These are phyloP conservation scores for Candida railenensis DNA, from an alignment of 805 yeast species.

Conservation along the genomic window DNA sequence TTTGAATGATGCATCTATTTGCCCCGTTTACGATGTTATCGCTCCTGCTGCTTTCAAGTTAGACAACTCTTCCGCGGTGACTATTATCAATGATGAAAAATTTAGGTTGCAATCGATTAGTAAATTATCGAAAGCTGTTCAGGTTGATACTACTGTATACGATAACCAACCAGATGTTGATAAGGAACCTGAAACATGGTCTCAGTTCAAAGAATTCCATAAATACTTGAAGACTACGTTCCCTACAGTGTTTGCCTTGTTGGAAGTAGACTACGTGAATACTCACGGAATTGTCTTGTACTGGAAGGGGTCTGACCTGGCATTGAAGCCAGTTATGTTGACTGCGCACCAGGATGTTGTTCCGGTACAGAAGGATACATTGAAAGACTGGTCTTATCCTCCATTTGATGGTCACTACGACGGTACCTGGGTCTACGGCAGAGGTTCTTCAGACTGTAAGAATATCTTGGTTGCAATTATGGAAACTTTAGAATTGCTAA, in stretches of 20 bases:
- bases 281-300: slow-evolving; percentile 62
- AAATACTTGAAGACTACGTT: slow-evolving; percentile 51
- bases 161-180: slow-evolving; percentile 52
- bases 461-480: slow-evolving; percentile 62
- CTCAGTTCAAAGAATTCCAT: slow-evolving; percentile 43
- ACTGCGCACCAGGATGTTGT: slow-evolving; percentile 84
- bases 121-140: slow-evolving; percentile 57
- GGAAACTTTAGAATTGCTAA: slow-evolving; percentile 63
- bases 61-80: slow-evolving; percentile 31
- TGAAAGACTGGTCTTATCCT: slow-evolving; percentile 59
- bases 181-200: slow-evolving; percentile 53
- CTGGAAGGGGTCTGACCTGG: slow-evolving; percentile 54
- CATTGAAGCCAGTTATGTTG: slow-evolving; percentile 67
- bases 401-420: slow-evolving; percentile 65
- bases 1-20: slow-evolving; percentile 13
- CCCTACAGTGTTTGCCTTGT: slow-evolving; percentile 49
- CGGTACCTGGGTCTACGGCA: slow-evolving; percentile 66
- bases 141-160: slow-evolving; percentile 60
- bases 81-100: slow-evolving; percentile 22
- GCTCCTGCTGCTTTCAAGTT: slow-evolving; percentile 17
- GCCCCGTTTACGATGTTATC: slow-evolving; percentile 23
- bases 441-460: slow-evolving; percentile 80
- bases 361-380: slow-evolving; percentile 63
- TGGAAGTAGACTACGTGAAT: slow-evolving; percentile 56
- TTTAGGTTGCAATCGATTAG: slow-evolving; percentile 35